Percentiles rank a stretch among this genome's conserved stretches.
These are phyloP conservation scores for Phytophthora foliorum DNA, from an alignment of 352 stramenopile genomes.

Conservation along the genomic window DNA sequence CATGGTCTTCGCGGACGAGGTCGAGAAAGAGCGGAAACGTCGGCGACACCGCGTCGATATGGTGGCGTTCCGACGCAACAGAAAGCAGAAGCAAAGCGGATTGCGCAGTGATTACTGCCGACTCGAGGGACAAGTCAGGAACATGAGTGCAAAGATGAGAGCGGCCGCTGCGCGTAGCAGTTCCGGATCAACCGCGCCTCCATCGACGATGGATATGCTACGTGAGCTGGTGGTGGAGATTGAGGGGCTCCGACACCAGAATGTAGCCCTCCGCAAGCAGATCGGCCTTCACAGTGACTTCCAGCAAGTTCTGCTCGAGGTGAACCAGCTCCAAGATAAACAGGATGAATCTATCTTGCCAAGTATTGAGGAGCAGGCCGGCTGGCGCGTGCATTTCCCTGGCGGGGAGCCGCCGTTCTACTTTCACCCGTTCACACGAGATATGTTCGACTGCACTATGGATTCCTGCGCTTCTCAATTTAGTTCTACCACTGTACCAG, in stretches of 20 bases:
- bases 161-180: conserved; percentile 11
- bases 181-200: not conserved
- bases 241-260: conserved; percentile 38
- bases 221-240: conserved; percentile 33
- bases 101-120: conserved; percentile 24
- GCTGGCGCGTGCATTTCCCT: conserved; percentile 18
- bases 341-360: conserved; percentile 9
- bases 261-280: conserved; percentile 32
- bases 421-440: conserved; percentile 26
- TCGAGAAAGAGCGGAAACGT: conserved; percentile 41
- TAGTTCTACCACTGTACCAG: not conserved
- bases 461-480: conserved; percentile 23
- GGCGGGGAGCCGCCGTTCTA: conserved; percentile 30
- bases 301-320: conserved; percentile 13
- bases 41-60: conserved; percentile 45
- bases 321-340: not conserved
- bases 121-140: conserved; percentile 36
- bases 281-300: conserved; percentile 25
- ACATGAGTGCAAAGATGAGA: conserved; percentile 16
- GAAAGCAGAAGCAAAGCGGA: conserved; percentile 37
- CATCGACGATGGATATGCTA: conserved; percentile 1
- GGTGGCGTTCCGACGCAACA: conserved; percentile 44
- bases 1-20: not conserved
- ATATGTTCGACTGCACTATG: not conserved
- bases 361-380: not conserved